Evolutionary conservation across 1,139 yeast genomes (phyloP).

Genomic region (Scheffersomyces quercinus): DNA sequence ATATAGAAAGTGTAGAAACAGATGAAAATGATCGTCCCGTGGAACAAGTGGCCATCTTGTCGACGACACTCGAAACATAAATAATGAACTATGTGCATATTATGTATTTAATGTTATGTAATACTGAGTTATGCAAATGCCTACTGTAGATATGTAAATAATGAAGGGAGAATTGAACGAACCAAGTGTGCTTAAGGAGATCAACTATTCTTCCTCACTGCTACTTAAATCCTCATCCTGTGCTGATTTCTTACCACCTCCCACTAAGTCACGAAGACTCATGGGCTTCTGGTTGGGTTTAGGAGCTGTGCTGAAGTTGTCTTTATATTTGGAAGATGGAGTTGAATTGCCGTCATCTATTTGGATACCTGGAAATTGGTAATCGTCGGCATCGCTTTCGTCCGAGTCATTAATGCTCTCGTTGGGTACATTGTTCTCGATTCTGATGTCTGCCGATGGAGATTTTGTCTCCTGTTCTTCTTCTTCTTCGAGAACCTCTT

Average conservation of each 20-base stretch:
- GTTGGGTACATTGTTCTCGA: neutral
- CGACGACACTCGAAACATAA: slow-evolving; percentile 13
- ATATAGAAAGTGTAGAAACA: slow-evolving; percentile 25
- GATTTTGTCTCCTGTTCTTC: slow-evolving; percentile 11
- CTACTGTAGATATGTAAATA: neutral
- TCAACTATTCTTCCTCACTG: slow-evolving; percentile 41
- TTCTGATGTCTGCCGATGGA: neutral
- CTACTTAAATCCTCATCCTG: slow-evolving; percentile 33
- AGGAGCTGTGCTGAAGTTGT: neutral
- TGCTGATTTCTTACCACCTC: slow-evolving; percentile 19
- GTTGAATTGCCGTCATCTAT: slow-evolving; percentile 25
- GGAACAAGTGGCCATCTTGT: slow-evolving; percentile 21
- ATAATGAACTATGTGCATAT: neutral
- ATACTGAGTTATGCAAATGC: neutral
- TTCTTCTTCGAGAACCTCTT: slow-evolving; percentile 38
- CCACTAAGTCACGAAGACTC: slow-evolving; percentile 42
- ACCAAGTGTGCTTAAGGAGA: no score
- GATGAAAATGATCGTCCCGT: slow-evolving; percentile 23
- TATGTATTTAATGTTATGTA: neutral
- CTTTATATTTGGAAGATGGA: slow-evolving; percentile 6
- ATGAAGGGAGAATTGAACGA: no score
- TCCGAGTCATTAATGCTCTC: slow-evolving; percentile 17
- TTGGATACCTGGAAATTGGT: slow-evolving; percentile 19
- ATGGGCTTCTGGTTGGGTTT: slow-evolving; percentile 28
- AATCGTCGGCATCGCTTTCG: slow-evolving; percentile 31